Evolutionary conservation across 2,329 filamentous ascomycete genomes (phyloP).

Genomic region (Cordyceps cicadae): DNA sequence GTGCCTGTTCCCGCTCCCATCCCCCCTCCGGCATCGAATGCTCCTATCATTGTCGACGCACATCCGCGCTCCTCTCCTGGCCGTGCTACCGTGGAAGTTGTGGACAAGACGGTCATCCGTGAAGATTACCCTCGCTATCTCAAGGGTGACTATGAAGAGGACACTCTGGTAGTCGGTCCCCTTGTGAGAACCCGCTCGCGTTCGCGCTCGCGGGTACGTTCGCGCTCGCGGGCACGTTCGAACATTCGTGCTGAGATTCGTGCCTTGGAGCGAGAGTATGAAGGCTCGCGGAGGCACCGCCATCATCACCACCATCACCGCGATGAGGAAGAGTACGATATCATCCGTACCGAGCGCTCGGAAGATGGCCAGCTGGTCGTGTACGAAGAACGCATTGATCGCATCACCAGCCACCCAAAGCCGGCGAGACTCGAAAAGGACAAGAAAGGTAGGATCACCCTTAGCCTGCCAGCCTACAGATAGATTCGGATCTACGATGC

Average conservation of each 20-base stretch:
- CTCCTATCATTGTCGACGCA: slow-evolving; percentile 26
- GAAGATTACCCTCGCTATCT: slow-evolving; percentile 38
- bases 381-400: slow-evolving; percentile 52
- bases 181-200: slow-evolving; percentile 31
- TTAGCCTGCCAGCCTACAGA: slow-evolving; percentile 63
- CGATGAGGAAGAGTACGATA: slow-evolving; percentile 37
- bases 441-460: slow-evolving; percentile 90
- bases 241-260: slow-evolving; percentile 67
- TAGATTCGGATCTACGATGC: slow-evolving; percentile 35
- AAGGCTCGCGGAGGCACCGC: slow-evolving; percentile 33
- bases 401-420: slow-evolving; percentile 41
- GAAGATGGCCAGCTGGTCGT: slow-evolving; percentile 56
- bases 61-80: slow-evolving; percentile 24
- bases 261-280: slow-evolving; percentile 49
- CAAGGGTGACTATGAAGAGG: slow-evolving; percentile 21
- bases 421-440: slow-evolving; percentile 73
- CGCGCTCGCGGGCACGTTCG: slow-evolving; percentile 33
- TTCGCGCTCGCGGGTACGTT: slow-evolving; percentile 35
- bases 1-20: slow-evolving; percentile 20
- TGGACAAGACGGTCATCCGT: slow-evolving; percentile 40
- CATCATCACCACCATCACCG: slow-evolving; percentile 13
- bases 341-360: slow-evolving; percentile 49
- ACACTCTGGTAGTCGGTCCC: slow-evolving; percentile 27
- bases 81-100: slow-evolving; percentile 26
- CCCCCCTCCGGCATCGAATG: slow-evolving; percentile 17